Percentiles rank a stretch among this genome's conserved stretches.
Evolutionary conservation across 2,329 filamentous ascomycete genomes (phyloP).

Genomic region (Cladorrhinum sp.): DNA sequence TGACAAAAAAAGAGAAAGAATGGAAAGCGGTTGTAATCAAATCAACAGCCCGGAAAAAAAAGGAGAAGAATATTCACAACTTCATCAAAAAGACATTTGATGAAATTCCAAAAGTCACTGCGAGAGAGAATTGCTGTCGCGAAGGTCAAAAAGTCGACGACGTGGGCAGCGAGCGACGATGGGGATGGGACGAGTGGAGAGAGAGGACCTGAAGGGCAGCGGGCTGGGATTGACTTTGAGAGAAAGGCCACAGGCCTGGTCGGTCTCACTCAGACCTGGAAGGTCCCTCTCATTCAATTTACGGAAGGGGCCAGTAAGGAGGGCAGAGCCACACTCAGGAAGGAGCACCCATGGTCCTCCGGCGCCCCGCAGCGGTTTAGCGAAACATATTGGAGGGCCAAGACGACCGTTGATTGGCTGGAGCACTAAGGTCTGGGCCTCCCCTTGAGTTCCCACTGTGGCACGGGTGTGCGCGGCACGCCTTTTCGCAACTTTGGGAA

Average conservation of each 20-base stretch:
- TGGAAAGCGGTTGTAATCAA: conserved; percentile 2
- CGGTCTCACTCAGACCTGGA: conserved; percentile 13
- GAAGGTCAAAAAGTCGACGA: conserved; percentile 15
- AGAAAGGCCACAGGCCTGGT: background rate
- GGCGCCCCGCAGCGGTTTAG: conserved; percentile 25
- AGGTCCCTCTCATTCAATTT: conserved; percentile 24
- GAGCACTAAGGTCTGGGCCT: conserved; percentile 16
- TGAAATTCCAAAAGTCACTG: background rate
- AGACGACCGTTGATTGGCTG: conserved; percentile 22
- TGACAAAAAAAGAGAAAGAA: conserved; percentile 21
- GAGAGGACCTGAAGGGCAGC: conserved; percentile 15
- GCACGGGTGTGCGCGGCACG: conserved; percentile 10
- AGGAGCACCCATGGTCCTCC: conserved; percentile 16
- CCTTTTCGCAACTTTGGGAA: background rate
- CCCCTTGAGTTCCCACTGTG: conserved; percentile 19
- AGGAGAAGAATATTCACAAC: background rate
- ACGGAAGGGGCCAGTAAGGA: conserved; percentile 26
- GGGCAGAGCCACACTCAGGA: conserved; percentile 19
- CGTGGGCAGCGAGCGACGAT: conserved; percentile 21
- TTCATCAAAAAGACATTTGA: conserved; percentile 17
- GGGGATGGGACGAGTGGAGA: conserved; percentile 18
- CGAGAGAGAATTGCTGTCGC: background rate
- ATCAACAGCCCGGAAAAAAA: conserved; percentile 8
- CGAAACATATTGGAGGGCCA: conserved; percentile 27
- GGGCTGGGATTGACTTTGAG: conserved; percentile 12